Evolutionary conservation across 192 early-diverging fungal genomes (phyloP).

Genomic region (Backusella mclennaniae): DNA sequence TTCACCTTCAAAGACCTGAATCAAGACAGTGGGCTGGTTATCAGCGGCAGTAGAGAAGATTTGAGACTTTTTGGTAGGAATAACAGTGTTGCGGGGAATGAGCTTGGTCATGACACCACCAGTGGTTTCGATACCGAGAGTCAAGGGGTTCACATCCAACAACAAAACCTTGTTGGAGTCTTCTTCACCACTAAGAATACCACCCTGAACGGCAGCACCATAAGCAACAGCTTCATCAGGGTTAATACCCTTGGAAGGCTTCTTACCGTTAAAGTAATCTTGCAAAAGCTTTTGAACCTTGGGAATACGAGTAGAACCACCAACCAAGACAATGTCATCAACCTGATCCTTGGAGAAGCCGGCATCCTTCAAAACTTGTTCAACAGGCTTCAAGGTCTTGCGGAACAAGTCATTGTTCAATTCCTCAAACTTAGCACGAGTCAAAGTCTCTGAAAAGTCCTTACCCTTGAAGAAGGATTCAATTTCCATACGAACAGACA

Average conservation of each 20-base stretch:
- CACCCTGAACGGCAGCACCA: slow-evolving; percentile 96
- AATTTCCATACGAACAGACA: slow-evolving; percentile 86
- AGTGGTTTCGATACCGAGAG: slow-evolving; percentile 97
- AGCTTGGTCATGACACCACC: slow-evolving; percentile 97
- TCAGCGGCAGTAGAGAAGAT: slow-evolving; percentile 97
- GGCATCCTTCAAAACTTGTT: slow-evolving; percentile 88
- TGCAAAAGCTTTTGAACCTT: slow-evolving; percentile 92
- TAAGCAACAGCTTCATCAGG: slow-evolving; percentile 99
- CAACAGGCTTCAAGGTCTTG: slow-evolving; percentile 87
- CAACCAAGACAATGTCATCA: slow-evolving; percentile 96
- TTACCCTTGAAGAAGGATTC: slow-evolving; percentile 83
- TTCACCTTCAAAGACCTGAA: slow-evolving; percentile 98
- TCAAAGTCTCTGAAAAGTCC: slow-evolving; percentile 88
- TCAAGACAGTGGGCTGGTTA: slow-evolving; percentile 95
- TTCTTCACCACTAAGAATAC: slow-evolving; percentile 78
- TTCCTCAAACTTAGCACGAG: slow-evolving; percentile 93
- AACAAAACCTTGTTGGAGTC: slow-evolving; percentile 68
- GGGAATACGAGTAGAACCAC: slow-evolving; percentile 98
- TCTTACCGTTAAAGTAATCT: slow-evolving; percentile 96
- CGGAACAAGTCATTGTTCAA: slow-evolving; percentile 89
- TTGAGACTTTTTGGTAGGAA: slow-evolving; percentile 98
- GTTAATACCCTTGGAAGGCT: slow-evolving; percentile 96
- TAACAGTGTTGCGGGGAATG: slow-evolving; percentile 88
- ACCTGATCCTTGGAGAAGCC: slow-evolving; percentile 81
- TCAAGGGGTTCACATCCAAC: slow-evolving; percentile 94